Conservation (phyloP, 169 alveolate species). For the Condylostoma magnum region DNA sequence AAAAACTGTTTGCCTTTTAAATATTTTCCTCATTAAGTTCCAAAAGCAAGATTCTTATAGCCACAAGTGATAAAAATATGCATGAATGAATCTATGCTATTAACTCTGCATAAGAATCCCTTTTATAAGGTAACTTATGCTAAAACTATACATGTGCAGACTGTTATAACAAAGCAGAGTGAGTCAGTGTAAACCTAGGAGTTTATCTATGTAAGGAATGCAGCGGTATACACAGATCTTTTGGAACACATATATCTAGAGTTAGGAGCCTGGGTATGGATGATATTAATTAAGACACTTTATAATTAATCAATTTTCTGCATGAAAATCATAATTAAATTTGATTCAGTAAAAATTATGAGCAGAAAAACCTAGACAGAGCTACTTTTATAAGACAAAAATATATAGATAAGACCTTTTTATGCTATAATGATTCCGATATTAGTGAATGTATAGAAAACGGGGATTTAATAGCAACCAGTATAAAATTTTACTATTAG, state of each 20-base stretch:
- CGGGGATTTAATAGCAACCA: neutral
- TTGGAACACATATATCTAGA: slow-evolving; percentile 28
- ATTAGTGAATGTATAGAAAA: neutral
- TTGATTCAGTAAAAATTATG: slow-evolving; percentile 21
- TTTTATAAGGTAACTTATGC: neutral
- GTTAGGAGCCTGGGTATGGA: slow-evolving; percentile 28
- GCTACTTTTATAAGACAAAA: slow-evolving; percentile 14
- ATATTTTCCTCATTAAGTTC: neutral
- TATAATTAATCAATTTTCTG: neutral
- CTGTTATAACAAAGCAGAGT: slow-evolving; percentile 3
- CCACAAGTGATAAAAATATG: slow-evolving; percentile 25
- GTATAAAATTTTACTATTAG: neutral
- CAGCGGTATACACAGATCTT: slow-evolving; percentile 27
- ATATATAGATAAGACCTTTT: neutral
- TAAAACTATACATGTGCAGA: neutral
- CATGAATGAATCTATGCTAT: slow-evolving; percentile 20
- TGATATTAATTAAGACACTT: neutral
- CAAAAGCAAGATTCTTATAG: neutral
- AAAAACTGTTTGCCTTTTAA: slow-evolving; percentile 32
- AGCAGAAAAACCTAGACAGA: slow-evolving; percentile 15
- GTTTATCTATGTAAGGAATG: slow-evolving; percentile 21
- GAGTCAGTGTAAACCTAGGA: slow-evolving; percentile 28
- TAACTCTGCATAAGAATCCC: slow-evolving; percentile 1
- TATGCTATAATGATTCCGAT: neutral
- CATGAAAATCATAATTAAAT: slow-evolving; percentile 7